Evolutionary conservation across 2,329 filamentous ascomycete genomes (phyloP), one percentile per base, ranked within the genome.

Genomic region (Colletotrichum spinosum): DNA sequence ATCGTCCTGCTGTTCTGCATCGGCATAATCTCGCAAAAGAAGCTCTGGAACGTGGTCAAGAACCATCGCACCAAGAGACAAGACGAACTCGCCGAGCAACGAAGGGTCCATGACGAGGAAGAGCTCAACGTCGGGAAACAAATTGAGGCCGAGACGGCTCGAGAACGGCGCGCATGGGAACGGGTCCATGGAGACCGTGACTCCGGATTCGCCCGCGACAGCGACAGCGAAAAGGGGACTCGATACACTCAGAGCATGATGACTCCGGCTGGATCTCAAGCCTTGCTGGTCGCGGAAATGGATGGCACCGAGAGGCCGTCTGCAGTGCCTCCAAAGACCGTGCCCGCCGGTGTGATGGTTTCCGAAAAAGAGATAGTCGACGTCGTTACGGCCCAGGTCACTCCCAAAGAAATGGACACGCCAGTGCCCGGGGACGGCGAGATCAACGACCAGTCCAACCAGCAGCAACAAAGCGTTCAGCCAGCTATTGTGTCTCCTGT

Each of bases 21-120:
- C 15, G 94, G 94, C 2, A 81, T 97, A 33, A 84, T 97, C 48
- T 97, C 93, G 0, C 95, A 98, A 75, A 82, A 96, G 70, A 92
- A 90, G 71, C 81, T 97, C 12, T 97, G 94, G 94, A 93, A 89
- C 68, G 83, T 97, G 8, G 87, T 97, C 65, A 88, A 89, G 71
- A 84, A 89, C 66, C 84, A 83, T 50, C 84, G 86, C 54, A 81
- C 84, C 70, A 81, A 82, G 77, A 86, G 79, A 71, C 85, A 82
- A 0, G 80, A 80, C 13, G 82, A 82, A 60, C 76, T 77, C 56
- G 81, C 80, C n/a, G 81, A 84, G 71, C 83, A 80, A 17, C 80
- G 85, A 72, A 81, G 77, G 3, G 83, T 86, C 60, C 77, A 88
- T 62, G 84, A 90, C 56, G 81, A 81, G 54, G 87, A 91, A 68